These are phyloP conservation scores for Platanthera zijinensis DNA, from an alignment of 106 monocot genomes.

Conservation along the genomic window DNA sequence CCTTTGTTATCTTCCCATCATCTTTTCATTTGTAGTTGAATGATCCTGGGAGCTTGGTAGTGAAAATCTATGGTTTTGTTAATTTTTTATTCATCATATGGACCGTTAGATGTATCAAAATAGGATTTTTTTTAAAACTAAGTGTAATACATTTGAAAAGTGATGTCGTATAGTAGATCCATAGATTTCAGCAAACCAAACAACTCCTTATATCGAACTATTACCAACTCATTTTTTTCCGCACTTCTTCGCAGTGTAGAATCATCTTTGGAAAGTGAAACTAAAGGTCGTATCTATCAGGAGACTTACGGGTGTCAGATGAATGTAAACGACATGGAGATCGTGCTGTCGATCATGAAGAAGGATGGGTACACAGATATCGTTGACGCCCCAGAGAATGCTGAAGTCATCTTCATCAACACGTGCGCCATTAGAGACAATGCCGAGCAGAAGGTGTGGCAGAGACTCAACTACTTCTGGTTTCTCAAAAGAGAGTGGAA, in stretches of 20 bases:
- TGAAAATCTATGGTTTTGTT: neutral
- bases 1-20: neutral
- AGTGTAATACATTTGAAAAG: too few species aligned
- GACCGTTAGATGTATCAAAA: too few species aligned
- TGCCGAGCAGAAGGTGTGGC: slow-evolving; percentile 99
- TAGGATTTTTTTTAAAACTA: too few species aligned
- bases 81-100: neutral
- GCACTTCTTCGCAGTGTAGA: slow-evolving; percentile 24
- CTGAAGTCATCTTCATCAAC: slow-evolving; percentile 95
- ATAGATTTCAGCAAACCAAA: neutral
- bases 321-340: slow-evolving; percentile 99
- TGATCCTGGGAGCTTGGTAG: too few species aligned
- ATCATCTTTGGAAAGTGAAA: slow-evolving; percentile 18
- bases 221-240: neutral
- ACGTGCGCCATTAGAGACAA: slow-evolving; percentile 97
- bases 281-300: slow-evolving; percentile 89
- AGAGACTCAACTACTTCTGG: slow-evolving; percentile 98
- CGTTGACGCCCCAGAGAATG: slow-evolving; percentile 72
- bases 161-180: too few species aligned
- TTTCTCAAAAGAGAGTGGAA: slow-evolving; percentile 99
- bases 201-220: neutral
- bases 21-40: too few species aligned
- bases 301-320: slow-evolving; percentile 99
- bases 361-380: slow-evolving; percentile 68
- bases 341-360: slow-evolving; percentile 94